Percentiles rank a stretch among this genome's conserved stretches.
Conservation (phyloP, 441 rosid species). For the Populus hybrid region DNA sequence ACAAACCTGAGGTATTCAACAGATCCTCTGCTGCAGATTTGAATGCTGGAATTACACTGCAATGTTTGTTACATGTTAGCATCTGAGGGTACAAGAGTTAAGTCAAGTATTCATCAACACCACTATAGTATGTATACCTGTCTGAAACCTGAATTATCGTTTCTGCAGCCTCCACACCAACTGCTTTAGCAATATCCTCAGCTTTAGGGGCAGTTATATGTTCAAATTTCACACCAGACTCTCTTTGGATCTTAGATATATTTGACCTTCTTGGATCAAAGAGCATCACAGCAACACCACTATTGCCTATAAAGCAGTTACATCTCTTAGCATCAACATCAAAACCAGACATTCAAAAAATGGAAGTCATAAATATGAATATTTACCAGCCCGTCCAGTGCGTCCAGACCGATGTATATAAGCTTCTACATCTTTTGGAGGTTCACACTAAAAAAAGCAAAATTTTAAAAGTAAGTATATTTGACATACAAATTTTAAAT, state of each 20-base stretch:
- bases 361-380: not conserved
- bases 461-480: conserved; percentile 6
- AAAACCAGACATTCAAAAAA: conserved; percentile 3
- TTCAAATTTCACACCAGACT: conserved; percentile 90
- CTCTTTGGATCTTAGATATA: conserved; percentile 66
- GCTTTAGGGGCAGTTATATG: conserved; percentile 77
- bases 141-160: conserved; percentile 69
- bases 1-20: conserved; percentile 61
- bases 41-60: conserved; percentile 92
- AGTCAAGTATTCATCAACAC: conserved; percentile 3
- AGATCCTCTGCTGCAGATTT: conserved; percentile 73
- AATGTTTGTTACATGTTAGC: conserved; percentile 16
- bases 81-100: not conserved
- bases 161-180: conserved; percentile 78
- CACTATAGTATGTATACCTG: conserved; percentile 41
- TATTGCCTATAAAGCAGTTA: conserved; percentile 52
- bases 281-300: conserved; percentile 92
- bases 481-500: not conserved
- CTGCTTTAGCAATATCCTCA: conserved; percentile 75
- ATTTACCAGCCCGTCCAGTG: conserved; percentile 91
- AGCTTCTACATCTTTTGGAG: conserved; percentile 95
- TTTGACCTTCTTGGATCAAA: conserved; percentile 72
- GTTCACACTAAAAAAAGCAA: conserved; percentile 64
- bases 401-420: conserved; percentile 97
- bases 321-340: conserved; percentile 13